These are phyloP conservation scores for Stramenopiles sp. DNA, from an alignment of 352 stramenopile species.

Conservation along the genomic window DNA sequence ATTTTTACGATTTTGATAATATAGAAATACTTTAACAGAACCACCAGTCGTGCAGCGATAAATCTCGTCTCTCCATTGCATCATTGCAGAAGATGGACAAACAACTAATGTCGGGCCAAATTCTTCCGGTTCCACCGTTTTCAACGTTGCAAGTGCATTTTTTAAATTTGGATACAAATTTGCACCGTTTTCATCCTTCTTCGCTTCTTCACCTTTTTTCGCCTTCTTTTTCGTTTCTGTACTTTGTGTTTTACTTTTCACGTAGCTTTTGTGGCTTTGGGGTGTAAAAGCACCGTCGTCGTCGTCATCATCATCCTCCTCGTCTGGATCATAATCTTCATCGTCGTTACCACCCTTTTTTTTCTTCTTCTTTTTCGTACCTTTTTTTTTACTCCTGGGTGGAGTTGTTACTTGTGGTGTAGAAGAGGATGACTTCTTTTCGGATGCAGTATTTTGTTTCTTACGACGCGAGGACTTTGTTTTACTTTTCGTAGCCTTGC, in stretches of 20 bases:
- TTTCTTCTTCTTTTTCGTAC: background rate
- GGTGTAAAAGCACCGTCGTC: background rate
- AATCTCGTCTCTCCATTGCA: constrained; percentile 73
- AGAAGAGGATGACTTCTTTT: too few relatives aligned
- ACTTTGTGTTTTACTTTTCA: background rate
- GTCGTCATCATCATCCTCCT: background rate
- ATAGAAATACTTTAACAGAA: constrained; percentile 54
- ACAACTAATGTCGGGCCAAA: constrained; percentile 79
- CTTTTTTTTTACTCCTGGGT: background rate
- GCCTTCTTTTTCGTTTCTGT: background rate
- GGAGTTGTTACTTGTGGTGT: too few relatives aligned
- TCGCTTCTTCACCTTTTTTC: background rate
- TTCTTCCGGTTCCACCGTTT: background rate
- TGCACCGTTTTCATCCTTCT: background rate
- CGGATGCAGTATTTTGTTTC: background rate
- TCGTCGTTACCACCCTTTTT: background rate
- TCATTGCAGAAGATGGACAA: constrained; percentile 83
- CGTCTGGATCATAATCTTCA: background rate
- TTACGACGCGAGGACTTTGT: background rate
- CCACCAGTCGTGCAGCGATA: background rate
- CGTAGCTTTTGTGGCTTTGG: background rate
- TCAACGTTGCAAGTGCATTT: background rate
- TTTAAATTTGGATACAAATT: background rate
- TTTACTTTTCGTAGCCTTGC: constrained; percentile 78
- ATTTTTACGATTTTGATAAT: constrained; percentile 75